Evolutionary conservation across 495 filamentous ascomycete genomes (phyloP).

Genomic region (Wilcoxina mikolae): DNA sequence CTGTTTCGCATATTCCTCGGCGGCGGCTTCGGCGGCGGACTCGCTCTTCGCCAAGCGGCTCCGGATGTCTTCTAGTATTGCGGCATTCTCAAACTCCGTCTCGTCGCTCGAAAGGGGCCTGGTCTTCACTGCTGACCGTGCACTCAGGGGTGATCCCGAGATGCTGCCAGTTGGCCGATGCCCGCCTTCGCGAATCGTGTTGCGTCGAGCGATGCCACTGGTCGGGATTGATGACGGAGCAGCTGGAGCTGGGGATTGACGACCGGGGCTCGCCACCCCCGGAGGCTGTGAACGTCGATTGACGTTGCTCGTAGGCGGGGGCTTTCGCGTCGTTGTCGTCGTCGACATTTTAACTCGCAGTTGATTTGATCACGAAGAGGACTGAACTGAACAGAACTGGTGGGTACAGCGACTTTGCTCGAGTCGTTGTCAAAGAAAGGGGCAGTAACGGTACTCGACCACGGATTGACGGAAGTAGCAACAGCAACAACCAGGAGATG

Average conservation of each 20-base stretch:
- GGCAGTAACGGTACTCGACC: too few species aligned
- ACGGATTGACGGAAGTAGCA: too few species aligned
- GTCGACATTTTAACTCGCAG: background rate
- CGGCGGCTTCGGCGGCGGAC: constrained; percentile 52
- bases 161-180: constrained; percentile 15
- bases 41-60: constrained; percentile 68
- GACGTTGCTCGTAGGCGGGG: constrained; percentile 19
- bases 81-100: constrained; percentile 44
- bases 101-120: constrained; percentile 16
- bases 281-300: constrained; percentile 25
- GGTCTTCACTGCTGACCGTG: constrained; percentile 21
- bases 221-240: background rate
- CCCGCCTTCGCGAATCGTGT: constrained; percentile 14
- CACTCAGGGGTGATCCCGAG: constrained; percentile 22
- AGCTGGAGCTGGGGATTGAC: constrained; percentile 20
- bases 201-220: constrained; percentile 13
- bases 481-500: too few species aligned
- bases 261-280: constrained; percentile 9
- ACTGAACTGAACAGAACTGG: background rate
- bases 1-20: constrained; percentile 72
- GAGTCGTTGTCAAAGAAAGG: background rate
- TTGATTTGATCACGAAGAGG: background rate
- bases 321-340: constrained; percentile 21
- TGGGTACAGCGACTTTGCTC: background rate
- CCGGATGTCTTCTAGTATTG: constrained; percentile 71